Base-by-base conservation (phyloP, 441 rosid genomes). In the Populus hybrid region DNA sequence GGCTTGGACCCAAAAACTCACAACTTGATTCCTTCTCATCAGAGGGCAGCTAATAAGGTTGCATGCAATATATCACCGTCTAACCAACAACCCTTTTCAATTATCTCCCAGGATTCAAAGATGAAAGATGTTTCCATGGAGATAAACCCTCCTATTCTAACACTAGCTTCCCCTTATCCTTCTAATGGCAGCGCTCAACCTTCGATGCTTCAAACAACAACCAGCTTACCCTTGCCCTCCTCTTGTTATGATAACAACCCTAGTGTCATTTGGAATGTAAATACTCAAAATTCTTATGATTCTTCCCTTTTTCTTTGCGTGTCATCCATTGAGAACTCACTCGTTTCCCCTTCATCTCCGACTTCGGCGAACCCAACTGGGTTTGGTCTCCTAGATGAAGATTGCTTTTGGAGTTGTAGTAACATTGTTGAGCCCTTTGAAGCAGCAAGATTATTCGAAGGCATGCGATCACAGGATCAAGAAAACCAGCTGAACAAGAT, bases 1-100 rank as follows among this genome's bases (percentile, higher is more conserved):
- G 92, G 94, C 57, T 80, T 90, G 23, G 94, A 90, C 72, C 94
- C 94, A 14, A 87, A 83, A 70, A 90, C 94, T 16, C 94, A 90
- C 86, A 88, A 89, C 65, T 79, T 90, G 14, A 82, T 89, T 75
- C 89, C 94, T 77, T 77, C 86, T 42, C 90, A 81, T 74, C 86
- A 82, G 69, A 85, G 90, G 83, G 78, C 86, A 32, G 66, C 80
- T 18, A 78, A 80, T 10, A 82, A 73, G 64, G 65, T 67, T 66
- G 18, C 83, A 71, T 38, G 81, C 79, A 76, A 70, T 34, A 74
- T 34, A 36, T 42, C 83, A 69, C 72, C 78, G 76, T 14, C 78
- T 50, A 77, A 73, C 32, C 63, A 82, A 10, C 79, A 59, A 35
- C 7, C 84, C 23, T 79, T 82, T 77, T 77, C 85, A 0, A 65